These are phyloP conservation scores for Fusarium poae DNA, from an alignment of 2,329 filamentous ascomycete genomes.

Conservation along the genomic window DNA sequence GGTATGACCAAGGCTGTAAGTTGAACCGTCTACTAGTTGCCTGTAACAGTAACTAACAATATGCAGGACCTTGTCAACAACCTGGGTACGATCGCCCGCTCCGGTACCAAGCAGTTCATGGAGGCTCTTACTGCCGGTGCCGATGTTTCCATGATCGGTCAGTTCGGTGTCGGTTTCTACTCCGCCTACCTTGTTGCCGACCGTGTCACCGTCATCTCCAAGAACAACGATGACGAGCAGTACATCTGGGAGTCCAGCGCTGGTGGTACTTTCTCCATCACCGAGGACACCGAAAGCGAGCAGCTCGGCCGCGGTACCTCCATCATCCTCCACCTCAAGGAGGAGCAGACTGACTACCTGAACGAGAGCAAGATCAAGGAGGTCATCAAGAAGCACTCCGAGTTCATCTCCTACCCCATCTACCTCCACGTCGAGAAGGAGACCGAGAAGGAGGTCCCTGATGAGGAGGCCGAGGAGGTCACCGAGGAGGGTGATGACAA, in stretches of 20 bases:
- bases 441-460: constrained; percentile 97
- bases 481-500: constrained; percentile 81
- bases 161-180: constrained; percentile 99
- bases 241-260: constrained; percentile 99
- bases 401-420: constrained; percentile 99
- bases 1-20: constrained; percentile 99
- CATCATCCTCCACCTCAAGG: constrained; percentile 99
- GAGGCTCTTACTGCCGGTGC: constrained; percentile 98
- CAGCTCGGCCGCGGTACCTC: constrained; percentile 93
- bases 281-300: constrained; percentile 89
- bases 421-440: constrained; percentile 99
- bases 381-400: constrained; percentile 99
- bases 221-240: constrained; percentile 99
- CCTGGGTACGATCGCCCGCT: constrained; percentile 98
- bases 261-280: constrained; percentile 96
- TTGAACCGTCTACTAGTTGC: constrained; percentile 47
- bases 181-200: constrained; percentile 99
- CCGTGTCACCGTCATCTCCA: constrained; percentile 93
- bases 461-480: constrained; percentile 84
- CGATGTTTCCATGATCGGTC: constrained; percentile 99
- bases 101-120: constrained; percentile 99
- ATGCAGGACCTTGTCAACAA: constrained; percentile 97
- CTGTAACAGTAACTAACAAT: constrained; percentile 12
- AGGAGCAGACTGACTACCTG: constrained; percentile 98
- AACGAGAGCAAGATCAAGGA: constrained; percentile 99